phyloP scores from a whole-genome alignment of 371 early-diverging fungal genomes.

The Saksenaea vasiformis region DNA sequence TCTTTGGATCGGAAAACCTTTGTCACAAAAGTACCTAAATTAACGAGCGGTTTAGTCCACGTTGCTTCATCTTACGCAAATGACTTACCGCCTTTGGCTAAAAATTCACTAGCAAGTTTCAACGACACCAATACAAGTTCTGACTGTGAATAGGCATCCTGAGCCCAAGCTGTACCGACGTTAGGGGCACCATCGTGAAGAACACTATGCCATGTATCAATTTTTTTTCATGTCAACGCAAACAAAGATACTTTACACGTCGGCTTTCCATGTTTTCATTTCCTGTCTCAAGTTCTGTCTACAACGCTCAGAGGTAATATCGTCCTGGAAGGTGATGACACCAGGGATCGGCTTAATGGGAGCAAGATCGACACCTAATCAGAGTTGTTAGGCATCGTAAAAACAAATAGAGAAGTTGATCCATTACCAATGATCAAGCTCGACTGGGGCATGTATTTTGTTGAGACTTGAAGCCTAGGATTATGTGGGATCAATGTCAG shows the following conservation, averaged over 20 bases:
- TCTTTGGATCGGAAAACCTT: slow-evolving; percentile 99
- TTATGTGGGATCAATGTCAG: background rate
- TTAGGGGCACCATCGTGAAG: slow-evolving; percentile 99
- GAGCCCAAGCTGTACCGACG: slow-evolving; percentile 97
- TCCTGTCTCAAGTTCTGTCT: slow-evolving; percentile 81
- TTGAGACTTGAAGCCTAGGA: slow-evolving; percentile 87
- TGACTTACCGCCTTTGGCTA: slow-evolving; percentile 85
- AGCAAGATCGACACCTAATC: slow-evolving; percentile 93
- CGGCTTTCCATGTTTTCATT: slow-evolving; percentile 98
- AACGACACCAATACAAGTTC: slow-evolving; percentile 96
- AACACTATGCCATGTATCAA: slow-evolving; percentile 54
- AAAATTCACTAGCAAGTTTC: slow-evolving; percentile 96
- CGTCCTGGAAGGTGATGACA: slow-evolving; percentile 95
- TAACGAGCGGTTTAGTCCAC: background rate
- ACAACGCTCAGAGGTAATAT: slow-evolving; percentile 98
- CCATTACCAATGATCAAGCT: slow-evolving; percentile 85
- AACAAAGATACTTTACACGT: slow-evolving; percentile 72
- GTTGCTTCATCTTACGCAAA: background rate
- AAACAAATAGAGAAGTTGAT: background rate
- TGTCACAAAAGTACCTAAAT: slow-evolving; percentile 89
- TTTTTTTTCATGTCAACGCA: background rate
- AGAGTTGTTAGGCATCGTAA: background rate
- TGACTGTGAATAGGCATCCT: slow-evolving; percentile 98
- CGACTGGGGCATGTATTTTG: slow-evolving; percentile 95
- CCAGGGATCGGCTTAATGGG: slow-evolving; percentile 98